Base-by-base conservation (phyloP, 1,284 basidiomycete genomes). In the Bondarzewia mesenterica region DNA sequence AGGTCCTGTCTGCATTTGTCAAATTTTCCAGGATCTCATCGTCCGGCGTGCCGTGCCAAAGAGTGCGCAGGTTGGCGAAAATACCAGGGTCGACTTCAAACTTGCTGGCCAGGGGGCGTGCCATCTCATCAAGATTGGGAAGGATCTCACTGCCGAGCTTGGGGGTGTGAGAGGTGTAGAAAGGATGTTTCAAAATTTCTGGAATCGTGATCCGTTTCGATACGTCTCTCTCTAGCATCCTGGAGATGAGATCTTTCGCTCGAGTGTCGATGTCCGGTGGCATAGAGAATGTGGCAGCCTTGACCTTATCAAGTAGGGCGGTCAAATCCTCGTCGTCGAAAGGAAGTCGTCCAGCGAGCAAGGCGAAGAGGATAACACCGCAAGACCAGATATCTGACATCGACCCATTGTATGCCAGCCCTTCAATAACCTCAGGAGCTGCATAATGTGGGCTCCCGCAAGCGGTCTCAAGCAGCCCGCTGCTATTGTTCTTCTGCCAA, bases 361-460 rank as follows among this genome's bases (percentile, higher is more conserved):
- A 74, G 12, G 93, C 93, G 59, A 88, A 95, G 47, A 99, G 78
- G 58, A 98, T 95, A 63, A 99, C 85, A 50, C 96, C 96, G 63
- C 95, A 98, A 27, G 93, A 96, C 96, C 96, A 99, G 63, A 97
- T 93, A 66, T 99, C 96, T 37, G 93, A 85, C 15, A 82, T 78
- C 2, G 85, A 80, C 21, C 95, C 96, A 59, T 94, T 82, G 67
- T 99, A 99, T 22, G 85, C 82, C 50, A 80, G 74, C 16, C 92
- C 92, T 66, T 76, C 76, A 62, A 89, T 83, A 52, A 99, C 89
- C 70, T 99, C 95, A 1, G 95, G 96, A n/a, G 89, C 88, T 36
- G 94, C 94, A 57, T 99, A 99, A 65, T 99, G 95, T 38, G 95
- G 95, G 56, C 87, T 91, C 26, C 96, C 96, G 58, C 96, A 99